Conservation (phyloP, 306 rosid species). For the Cicer cuneatum region DNA sequence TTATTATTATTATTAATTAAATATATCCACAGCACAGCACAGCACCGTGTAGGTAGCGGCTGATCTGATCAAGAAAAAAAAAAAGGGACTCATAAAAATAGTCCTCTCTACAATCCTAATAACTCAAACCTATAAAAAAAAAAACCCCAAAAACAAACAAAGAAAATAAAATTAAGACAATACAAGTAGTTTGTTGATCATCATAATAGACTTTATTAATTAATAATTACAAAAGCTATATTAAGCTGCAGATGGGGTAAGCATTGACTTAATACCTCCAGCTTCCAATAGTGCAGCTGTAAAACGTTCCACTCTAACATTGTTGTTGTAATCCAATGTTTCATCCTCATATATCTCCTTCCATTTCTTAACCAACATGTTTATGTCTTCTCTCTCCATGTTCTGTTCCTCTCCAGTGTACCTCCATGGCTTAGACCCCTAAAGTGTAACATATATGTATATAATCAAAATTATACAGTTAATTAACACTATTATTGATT, state of each 20-base stretch:
- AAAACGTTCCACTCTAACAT: conserved; percentile 15
- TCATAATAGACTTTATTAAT: background rate
- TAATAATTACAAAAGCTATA: background rate
- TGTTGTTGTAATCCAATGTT: conserved; percentile 54
- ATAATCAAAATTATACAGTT: background rate
- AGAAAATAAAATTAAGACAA: background rate
- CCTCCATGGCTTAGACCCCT: conserved; percentile 98
- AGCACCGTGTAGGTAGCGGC: background rate
- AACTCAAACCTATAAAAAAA: background rate
- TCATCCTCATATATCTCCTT: conserved; percentile 79
- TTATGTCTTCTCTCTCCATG: conserved; percentile 83
- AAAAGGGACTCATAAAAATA: background rate
- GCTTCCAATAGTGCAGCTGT: conserved; percentile 42
- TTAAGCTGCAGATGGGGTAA: conserved; percentile 68
- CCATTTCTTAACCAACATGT: conserved; percentile 77
- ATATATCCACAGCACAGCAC: conserved; percentile 24
- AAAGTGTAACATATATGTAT: background rate
- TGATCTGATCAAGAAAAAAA: background rate
- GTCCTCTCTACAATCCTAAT: background rate
- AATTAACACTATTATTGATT: background rate
- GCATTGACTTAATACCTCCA: conserved; percentile 24
- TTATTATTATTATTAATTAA: background rate
- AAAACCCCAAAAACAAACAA: background rate
- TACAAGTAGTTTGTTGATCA: background rate
- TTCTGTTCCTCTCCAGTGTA: conserved; percentile 74